Evolutionary conservation across 306 rosid genomes (phyloP).

Genomic region (Trifolium repens): DNA sequence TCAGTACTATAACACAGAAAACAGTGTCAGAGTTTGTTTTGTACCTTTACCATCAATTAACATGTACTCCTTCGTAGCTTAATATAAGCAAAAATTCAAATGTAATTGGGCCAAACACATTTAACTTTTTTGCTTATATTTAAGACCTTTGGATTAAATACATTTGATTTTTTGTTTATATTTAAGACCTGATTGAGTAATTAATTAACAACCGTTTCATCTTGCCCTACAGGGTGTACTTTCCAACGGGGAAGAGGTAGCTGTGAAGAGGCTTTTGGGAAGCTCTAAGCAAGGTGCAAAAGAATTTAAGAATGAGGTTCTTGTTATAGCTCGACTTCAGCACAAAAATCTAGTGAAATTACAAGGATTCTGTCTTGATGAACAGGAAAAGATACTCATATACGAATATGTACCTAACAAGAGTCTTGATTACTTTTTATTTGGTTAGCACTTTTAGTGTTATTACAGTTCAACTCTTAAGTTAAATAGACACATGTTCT

Average conservation of each 20-base stretch:
- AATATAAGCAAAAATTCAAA: too few species aligned
- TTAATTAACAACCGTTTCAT: too few species aligned
- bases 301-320: constrained; percentile 65
- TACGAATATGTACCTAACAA: constrained; percentile 59
- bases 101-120: too few species aligned
- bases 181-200: too few species aligned
- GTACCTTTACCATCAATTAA: too few species aligned
- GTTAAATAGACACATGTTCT: too few species aligned
- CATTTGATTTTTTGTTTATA: too few species aligned
- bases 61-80: too few species aligned
- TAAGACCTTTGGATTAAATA: too few species aligned
- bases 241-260: constrained; percentile 54
- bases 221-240: constrained; percentile 53
- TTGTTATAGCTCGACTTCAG: constrained; percentile 59
- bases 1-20: neutral
- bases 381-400: constrained; percentile 59
- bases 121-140: too few species aligned
- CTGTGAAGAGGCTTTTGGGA: constrained; percentile 61
- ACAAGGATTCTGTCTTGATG: constrained; percentile 61
- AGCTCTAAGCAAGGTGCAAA: constrained; percentile 53
- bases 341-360: constrained; percentile 63
- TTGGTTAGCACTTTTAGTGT: constrained; percentile 28
- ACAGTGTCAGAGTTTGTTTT: too few species aligned
- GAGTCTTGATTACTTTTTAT: constrained; percentile 57
- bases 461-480: too few species aligned